phyloP scores from a whole-genome alignment of 2,329 filamentous ascomycete genomes.

The Cyphellophora attinorum region DNA sequence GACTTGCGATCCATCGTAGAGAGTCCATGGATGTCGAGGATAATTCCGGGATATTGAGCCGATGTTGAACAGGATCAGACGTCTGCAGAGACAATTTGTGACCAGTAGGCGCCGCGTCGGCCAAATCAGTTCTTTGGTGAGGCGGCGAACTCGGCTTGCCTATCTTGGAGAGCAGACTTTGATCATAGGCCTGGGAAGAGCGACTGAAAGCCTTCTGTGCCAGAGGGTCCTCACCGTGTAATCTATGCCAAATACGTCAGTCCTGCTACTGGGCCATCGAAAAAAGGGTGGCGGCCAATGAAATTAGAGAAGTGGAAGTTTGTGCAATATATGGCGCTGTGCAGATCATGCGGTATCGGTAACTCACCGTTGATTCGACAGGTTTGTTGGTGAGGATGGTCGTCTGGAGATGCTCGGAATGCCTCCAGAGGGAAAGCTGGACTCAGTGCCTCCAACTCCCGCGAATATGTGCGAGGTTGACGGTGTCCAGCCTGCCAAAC shows the following conservation, averaged over 20 bases:
- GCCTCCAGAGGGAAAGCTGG: constrained; percentile 47
- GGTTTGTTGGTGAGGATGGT: constrained; percentile 13
- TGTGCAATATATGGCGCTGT: too few species aligned
- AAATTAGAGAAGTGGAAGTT: constrained; percentile 2
- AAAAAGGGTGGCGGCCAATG: constrained; percentile 1
- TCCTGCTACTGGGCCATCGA: not conserved
- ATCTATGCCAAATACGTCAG: constrained; percentile 24
- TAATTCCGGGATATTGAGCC: constrained; percentile 12
- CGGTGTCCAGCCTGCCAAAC: constrained; percentile 19
- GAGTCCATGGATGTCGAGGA: constrained; percentile 10
- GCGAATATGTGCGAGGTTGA: constrained; percentile 9
- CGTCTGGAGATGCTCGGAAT: constrained; percentile 54
- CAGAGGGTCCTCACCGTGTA: constrained; percentile 51
- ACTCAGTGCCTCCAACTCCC: constrained; percentile 1
- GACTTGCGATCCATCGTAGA: constrained; percentile 27
- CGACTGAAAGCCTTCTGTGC: constrained; percentile 48
- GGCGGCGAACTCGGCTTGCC: constrained; percentile 50
- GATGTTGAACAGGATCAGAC: constrained; percentile 9
- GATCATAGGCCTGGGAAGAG: constrained; percentile 54
- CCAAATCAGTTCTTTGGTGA: constrained; percentile 23
- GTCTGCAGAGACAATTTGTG: constrained; percentile 21
- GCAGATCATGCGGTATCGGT: constrained; percentile 1
- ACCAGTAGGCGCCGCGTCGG: constrained; percentile 25
- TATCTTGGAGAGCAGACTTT: constrained; percentile 53
- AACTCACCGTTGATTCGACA: constrained; percentile 17